Percentiles rank a stretch among this genome's conserved stretches.
Evolutionary conservation across 1,284 basidiomycete genomes (phyloP).

Genomic region (Laetiporus sulphureus): DNA sequence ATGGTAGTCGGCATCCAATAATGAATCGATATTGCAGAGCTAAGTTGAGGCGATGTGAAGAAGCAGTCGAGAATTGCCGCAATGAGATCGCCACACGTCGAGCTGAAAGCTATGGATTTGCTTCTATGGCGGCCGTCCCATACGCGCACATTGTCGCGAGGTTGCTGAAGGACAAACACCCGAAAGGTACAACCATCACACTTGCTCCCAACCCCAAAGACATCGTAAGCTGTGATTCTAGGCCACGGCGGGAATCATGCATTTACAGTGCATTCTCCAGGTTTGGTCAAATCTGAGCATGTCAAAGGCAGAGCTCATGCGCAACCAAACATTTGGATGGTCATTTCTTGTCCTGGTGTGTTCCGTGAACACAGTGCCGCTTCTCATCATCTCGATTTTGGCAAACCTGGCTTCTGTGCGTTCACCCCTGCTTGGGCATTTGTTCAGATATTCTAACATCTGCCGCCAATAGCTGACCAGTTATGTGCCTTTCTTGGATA

Average conservation of each 20-base stretch:
- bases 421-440: no score
- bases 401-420: constrained; percentile 72
- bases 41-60: constrained; percentile 72
- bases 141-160: constrained; percentile 85
- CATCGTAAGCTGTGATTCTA: constrained; percentile 44
- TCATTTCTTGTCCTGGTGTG: constrained; percentile 70
- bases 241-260: constrained; percentile 10
- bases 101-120: constrained; percentile 89
- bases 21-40: constrained; percentile 42
- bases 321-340: constrained; percentile 71
- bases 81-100: constrained; percentile 67
- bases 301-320: constrained; percentile 56
- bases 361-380: constrained; percentile 89
- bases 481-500: constrained; percentile 66
- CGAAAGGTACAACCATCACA: constrained; percentile 63
- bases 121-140: constrained; percentile 88
- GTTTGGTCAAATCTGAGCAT: constrained; percentile 87
- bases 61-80: constrained; percentile 75
- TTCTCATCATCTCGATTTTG: constrained; percentile 74
- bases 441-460: constrained; percentile 4
- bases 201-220: constrained; percentile 85
- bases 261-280: constrained; percentile 27
- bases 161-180: constrained; percentile 57
- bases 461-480: constrained; percentile 46
- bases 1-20: neutral